Evolutionary conservation across 352 stramenopile species (phyloP).

Genomic region (Pythium guiyangense): DNA sequence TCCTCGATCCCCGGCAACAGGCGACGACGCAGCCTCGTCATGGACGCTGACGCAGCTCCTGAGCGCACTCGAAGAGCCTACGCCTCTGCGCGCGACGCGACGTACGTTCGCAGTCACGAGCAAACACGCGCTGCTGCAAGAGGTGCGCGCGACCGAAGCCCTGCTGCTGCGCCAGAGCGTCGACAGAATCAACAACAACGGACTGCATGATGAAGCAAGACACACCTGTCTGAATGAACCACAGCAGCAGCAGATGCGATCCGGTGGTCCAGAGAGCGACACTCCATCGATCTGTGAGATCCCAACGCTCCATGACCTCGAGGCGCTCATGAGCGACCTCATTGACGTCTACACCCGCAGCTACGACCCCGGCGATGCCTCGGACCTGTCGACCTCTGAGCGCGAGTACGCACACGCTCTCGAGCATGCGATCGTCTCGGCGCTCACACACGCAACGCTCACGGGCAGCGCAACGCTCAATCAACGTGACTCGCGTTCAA

Average conservation of each 20-base stretch:
- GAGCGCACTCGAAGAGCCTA: neutral
- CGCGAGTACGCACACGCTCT: conserved; percentile 21
- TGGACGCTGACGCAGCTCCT: neutral
- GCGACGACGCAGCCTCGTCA: too few species aligned
- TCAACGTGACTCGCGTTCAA: neutral
- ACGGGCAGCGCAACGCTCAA: neutral
- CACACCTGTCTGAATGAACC: too few species aligned
- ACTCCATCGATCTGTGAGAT: neutral
- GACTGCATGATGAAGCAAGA: too few species aligned
- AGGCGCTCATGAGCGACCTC: conserved; percentile 31
- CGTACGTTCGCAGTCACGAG: conserved; percentile 3
- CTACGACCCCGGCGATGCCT: neutral
- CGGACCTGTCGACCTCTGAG: conserved; percentile 16
- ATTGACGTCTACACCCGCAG: conserved; percentile 21
- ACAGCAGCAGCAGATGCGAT: too few species aligned
- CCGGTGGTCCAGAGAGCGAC: neutral
- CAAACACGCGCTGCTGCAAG: conserved; percentile 1
- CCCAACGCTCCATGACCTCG: conserved; percentile 19
- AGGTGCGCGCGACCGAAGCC: conserved; percentile 1
- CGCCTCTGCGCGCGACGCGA: neutral
- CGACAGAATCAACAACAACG: neutral
- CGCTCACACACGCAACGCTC: conserved; percentile 13
- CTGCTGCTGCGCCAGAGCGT: neutral
- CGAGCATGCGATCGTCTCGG: conserved; percentile 15
- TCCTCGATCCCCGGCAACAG: too few species aligned